Conservation (phyloP, 345 rosid genomes). For the Dimocarpus longan region DNA sequence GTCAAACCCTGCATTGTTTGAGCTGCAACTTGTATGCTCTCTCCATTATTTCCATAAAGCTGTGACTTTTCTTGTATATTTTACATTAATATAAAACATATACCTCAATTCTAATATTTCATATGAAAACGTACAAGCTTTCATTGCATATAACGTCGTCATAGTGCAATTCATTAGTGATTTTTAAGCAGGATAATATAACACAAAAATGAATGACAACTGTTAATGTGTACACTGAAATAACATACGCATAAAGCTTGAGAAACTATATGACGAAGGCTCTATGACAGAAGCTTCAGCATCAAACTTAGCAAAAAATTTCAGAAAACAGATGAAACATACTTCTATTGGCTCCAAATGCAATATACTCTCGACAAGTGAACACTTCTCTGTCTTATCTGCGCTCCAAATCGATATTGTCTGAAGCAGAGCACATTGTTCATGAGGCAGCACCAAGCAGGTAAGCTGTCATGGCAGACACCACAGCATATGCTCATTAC, state of each 20-base stretch:
- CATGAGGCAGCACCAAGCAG: slow-evolving; percentile 76
- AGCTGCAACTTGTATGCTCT: neutral
- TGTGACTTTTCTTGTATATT: neutral
- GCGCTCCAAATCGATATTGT: slow-evolving; percentile 92
- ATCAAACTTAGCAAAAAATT: neutral
- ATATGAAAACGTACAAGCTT: neutral
- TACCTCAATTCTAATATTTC: neutral
- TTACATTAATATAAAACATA: neutral
- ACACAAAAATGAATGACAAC: neutral
- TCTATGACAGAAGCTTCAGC: neutral
- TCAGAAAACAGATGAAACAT: slow-evolving; percentile 22
- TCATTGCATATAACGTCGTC: neutral
- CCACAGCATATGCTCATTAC: slow-evolving; percentile 12
- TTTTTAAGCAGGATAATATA: neutral
- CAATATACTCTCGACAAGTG: slow-evolving; percentile 79
- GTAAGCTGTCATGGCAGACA: slow-evolving; percentile 53
- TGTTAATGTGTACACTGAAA: neutral
- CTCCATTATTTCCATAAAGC: neutral
- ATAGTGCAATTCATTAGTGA: neutral
- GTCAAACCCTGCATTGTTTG: neutral
- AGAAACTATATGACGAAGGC: neutral
- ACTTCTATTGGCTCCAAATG: slow-evolving; percentile 93
- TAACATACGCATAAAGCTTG: neutral
- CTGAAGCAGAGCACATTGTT: slow-evolving; percentile 59
- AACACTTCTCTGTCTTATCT: slow-evolving; percentile 59